Evolutionary conservation across 352 stramenopile genomes (phyloP).

Genomic region (Plasmopara muralis): DNA sequence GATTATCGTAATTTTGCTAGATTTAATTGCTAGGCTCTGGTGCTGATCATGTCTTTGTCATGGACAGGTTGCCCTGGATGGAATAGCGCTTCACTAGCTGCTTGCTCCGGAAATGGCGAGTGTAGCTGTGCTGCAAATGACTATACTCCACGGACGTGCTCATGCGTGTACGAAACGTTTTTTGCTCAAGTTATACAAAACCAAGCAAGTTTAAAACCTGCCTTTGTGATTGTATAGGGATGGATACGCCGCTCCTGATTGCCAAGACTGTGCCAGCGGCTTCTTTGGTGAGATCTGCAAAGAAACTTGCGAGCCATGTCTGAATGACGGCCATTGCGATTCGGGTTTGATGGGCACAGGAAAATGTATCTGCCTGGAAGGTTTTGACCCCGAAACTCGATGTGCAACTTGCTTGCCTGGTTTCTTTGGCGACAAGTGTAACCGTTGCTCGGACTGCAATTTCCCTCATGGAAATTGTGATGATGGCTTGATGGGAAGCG

Average conservation of each 20-base stretch:
- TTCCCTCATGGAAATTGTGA: constrained; percentile 82
- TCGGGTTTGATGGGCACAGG: constrained; percentile 50
- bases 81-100: constrained; percentile 37
- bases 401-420: constrained; percentile 74
- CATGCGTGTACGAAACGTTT: constrained; percentile 50
- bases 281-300: constrained; percentile 55
- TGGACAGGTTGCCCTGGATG: constrained; percentile 61
- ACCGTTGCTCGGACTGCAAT: constrained; percentile 75
- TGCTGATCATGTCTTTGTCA: constrained; percentile 4
- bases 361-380: constrained; percentile 61
- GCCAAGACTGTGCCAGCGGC: constrained; percentile 46
- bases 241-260: constrained; percentile 67
- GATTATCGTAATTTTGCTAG: constrained; percentile 16
- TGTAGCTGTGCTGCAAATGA: constrained; percentile 68
- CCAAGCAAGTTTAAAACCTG: neutral
- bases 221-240: constrained; percentile 15
- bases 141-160: constrained; percentile 43
- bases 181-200: neutral
- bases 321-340: constrained; percentile 70
- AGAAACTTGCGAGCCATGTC: constrained; percentile 57
- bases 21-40: neutral
- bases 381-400: constrained; percentile 66
- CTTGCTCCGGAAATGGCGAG: constrained; percentile 62
- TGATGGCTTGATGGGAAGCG: constrained; percentile 68
- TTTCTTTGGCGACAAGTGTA: constrained; percentile 66